Percentiles rank a stretch among this genome's conserved stretches.
phyloP scores from a whole-genome alignment of 2,329 filamentous ascomycete genomes.

The Chaetomiaceae sp. region DNA sequence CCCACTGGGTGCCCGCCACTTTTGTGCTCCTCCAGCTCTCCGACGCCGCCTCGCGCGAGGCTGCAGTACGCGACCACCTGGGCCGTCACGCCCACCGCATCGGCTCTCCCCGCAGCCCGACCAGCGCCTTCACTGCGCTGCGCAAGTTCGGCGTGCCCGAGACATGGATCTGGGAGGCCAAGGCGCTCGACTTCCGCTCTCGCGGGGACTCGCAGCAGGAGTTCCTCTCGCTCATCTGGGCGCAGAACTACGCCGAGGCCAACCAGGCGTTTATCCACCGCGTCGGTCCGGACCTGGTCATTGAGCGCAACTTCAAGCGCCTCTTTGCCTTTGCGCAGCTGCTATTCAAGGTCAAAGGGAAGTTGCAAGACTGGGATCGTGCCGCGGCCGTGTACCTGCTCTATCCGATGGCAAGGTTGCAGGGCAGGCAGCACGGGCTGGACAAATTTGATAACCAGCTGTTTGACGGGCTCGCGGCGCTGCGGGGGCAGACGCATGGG shows the following conservation, averaged over 20 bases:
- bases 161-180: conserved; percentile 81
- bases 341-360: conserved; percentile 64
- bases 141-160: conserved; percentile 66
- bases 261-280: conserved; percentile 76
- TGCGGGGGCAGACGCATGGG: conserved; percentile 53
- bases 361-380: conserved; percentile 68
- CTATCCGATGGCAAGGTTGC: conserved; percentile 49
- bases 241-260: conserved; percentile 71
- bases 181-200: conserved; percentile 75
- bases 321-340: conserved; percentile 54
- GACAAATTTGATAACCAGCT: conserved; percentile 35
- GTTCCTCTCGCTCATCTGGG: conserved; percentile 75
- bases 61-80: conserved; percentile 67
- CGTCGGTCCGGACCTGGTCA: conserved; percentile 77
- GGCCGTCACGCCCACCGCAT: conserved; percentile 67
- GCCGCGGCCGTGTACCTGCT: conserved; percentile 75
- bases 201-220: conserved; percentile 66
- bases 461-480: conserved; percentile 54
- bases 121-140: conserved; percentile 56
- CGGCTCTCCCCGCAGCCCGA: conserved; percentile 49
- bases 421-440: conserved; percentile 32
- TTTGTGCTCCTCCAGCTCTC: conserved; percentile 78
- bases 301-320: conserved; percentile 72
- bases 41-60: conserved; percentile 56
- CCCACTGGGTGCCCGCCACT: conserved; percentile 64